Conservation (phyloP, 2,329 filamentous ascomycete genomes). For the Sclerotinia sclerotiorum region DNA sequence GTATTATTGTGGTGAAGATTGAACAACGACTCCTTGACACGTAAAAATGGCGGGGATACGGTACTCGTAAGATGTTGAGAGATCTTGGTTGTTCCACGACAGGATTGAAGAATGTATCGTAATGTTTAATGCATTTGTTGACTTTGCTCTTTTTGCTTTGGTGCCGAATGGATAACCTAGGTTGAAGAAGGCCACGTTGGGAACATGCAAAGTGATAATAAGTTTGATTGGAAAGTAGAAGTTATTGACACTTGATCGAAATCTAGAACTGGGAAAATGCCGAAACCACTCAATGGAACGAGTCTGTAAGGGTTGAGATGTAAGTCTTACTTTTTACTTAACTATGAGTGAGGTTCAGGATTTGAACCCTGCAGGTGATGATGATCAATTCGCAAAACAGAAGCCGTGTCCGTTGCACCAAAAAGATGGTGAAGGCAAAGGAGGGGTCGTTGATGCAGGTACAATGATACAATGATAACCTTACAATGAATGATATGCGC, state of each 20-base stretch:
- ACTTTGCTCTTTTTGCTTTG: neutral
- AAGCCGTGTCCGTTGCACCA: neutral
- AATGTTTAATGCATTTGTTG: neutral
- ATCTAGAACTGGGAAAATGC: neutral
- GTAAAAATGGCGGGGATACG: too few species aligned
- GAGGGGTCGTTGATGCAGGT: constrained; percentile 17
- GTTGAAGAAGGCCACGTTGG: neutral
- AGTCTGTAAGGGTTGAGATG: too few species aligned
- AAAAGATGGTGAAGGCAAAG: neutral
- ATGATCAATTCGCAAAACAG: neutral
- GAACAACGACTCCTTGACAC: neutral
- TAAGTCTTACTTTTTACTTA: too few species aligned
- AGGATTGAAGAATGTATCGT: neutral
- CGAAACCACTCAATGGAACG: neutral
- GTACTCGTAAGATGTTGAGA: constrained; percentile 4
- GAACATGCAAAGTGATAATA: neutral
- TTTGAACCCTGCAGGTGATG: neutral
- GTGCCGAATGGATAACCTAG: neutral
- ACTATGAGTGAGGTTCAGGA: neutral
- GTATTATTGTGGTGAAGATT: neutral
- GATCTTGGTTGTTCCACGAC: neutral
- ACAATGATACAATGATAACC: neutral
- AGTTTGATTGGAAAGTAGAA: neutral
- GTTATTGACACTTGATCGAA: neutral
- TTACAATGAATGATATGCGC: too few species aligned